phyloP scores from a whole-genome alignment of 2,329 filamentous ascomycete genomes.

The Dichotomopilus funicola region DNA sequence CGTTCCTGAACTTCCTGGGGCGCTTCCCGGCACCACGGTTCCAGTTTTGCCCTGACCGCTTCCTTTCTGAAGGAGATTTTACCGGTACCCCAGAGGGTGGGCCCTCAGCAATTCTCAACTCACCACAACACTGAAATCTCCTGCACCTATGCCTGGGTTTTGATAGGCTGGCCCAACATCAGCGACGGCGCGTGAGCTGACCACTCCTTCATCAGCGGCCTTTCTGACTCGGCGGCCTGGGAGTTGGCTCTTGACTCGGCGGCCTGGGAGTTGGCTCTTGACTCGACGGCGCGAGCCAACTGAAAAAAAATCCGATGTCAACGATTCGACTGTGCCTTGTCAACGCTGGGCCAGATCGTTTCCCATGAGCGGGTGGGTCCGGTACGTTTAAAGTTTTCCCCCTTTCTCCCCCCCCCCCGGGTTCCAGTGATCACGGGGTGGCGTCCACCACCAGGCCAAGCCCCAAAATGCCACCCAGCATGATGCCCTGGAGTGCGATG shows the following conservation, averaged over 20 bases:
- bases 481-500: neutral
- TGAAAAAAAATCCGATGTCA: too few species aligned
- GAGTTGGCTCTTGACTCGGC: neutral
- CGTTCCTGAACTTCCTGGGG: neutral
- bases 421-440: too few species aligned
- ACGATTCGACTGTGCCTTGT: too few species aligned
- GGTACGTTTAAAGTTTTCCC: neutral
- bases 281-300: neutral
- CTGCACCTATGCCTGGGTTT: slow-evolving; percentile 4
- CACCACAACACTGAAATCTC: too few species aligned
- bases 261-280: neutral
- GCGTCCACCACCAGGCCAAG: neutral
- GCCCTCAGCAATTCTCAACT: too few species aligned
- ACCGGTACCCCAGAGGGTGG: slow-evolving; percentile 9
- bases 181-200: neutral
- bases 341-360: too few species aligned
- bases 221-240: neutral
- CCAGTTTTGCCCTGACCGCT: slow-evolving; percentile 19
- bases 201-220: neutral
- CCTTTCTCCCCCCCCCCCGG: neutral
- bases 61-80: neutral
- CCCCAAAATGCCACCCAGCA: neutral
- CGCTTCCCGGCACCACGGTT: slow-evolving; percentile 15
- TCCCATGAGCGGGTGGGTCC: neutral
- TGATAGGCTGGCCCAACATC: slow-evolving; percentile 13